A percentile compares a stretch with the other conserved stretches of the same genome.
Evolutionary conservation across 257 asterid species (phyloP).

Genomic region (Paulownia fortunei): DNA sequence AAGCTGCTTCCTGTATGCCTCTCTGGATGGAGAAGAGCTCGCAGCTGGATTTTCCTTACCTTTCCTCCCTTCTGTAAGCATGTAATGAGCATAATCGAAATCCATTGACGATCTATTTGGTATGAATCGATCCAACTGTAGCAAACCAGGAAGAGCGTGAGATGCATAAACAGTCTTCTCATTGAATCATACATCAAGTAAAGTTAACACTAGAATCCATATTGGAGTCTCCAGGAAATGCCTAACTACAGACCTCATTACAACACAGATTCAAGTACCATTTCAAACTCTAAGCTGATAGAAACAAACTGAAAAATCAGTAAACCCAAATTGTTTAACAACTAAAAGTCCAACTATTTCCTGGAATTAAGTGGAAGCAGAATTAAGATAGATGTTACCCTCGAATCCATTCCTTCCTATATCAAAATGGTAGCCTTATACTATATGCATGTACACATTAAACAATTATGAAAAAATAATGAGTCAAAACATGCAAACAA

Average conservation of each 20-base stretch:
- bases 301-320: neutral
- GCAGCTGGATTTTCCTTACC: conserved; percentile 86
- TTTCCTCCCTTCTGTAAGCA: conserved; percentile 73
- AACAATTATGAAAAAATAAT: neutral
- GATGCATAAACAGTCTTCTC: neutral
- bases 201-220: neutral
- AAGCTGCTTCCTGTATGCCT: conserved; percentile 75
- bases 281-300: neutral
- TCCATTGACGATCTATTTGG: conserved; percentile 92
- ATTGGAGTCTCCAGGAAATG: neutral
- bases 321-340: neutral
- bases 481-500: neutral
- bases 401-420: neutral
- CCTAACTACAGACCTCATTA: neutral
- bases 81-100: conserved; percentile 73
- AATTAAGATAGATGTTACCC: too few species aligned
- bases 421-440: neutral
- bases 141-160: conserved; percentile 16
- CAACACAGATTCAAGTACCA: neutral
- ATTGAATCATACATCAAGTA: neutral
- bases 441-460: neutral
- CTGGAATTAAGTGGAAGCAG: neutral
- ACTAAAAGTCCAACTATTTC: neutral
- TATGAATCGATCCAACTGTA: conserved; percentile 85
- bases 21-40: conserved; percentile 69